These are phyloP conservation scores for Thecaphora frezii DNA, from an alignment of 1,284 basidiomycete species.

Conservation along the genomic window DNA sequence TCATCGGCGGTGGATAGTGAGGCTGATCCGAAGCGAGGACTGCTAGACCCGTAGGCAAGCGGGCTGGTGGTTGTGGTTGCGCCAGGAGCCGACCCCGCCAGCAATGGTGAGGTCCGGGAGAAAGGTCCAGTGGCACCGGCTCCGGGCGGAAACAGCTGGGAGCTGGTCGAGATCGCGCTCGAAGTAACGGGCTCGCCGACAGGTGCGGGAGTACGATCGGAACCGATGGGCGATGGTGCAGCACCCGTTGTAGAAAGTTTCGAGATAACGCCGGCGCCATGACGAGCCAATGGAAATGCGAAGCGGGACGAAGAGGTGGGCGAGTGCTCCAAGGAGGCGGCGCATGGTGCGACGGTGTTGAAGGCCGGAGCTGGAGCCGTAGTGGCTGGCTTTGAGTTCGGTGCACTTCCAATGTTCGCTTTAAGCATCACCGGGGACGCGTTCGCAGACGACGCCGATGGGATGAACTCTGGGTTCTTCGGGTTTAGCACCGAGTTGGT, in stretches of 20 bases:
- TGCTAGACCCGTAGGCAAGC: slow-evolving; percentile 10
- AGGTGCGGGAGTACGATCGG: background rate
- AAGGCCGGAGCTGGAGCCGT: background rate
- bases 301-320: slow-evolving; percentile 34
- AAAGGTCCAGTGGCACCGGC: slow-evolving; percentile 20
- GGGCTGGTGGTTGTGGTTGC: slow-evolving; percentile 1
- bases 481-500: slow-evolving; percentile 30
- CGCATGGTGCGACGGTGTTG: slow-evolving; percentile 10
- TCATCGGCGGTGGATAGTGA: slow-evolving; percentile 3
- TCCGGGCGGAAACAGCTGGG: slow-evolving; percentile 15
- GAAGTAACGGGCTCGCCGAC: slow-evolving; percentile 10
- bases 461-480: slow-evolving; percentile 42
- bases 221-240: slow-evolving; percentile 9
- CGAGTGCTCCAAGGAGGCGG: slow-evolving; percentile 28
- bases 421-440: slow-evolving; percentile 29
- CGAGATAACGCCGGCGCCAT: slow-evolving; percentile 6
- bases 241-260: slow-evolving; percentile 13
- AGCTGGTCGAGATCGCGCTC: slow-evolving; percentile 15
- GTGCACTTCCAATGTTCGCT: slow-evolving; percentile 1
- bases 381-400: background rate
- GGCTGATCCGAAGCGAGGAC: slow-evolving; percentile 20
- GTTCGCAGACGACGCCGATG: slow-evolving; percentile 31
- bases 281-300: slow-evolving; percentile 35
- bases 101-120: slow-evolving; percentile 20
- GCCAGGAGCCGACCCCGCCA: slow-evolving; percentile 6